Percentiles rank a stretch among this genome's conserved stretches.
Conservation (phyloP, 1,284 basidiomycete species). For the Puccinia hordei region DNA sequence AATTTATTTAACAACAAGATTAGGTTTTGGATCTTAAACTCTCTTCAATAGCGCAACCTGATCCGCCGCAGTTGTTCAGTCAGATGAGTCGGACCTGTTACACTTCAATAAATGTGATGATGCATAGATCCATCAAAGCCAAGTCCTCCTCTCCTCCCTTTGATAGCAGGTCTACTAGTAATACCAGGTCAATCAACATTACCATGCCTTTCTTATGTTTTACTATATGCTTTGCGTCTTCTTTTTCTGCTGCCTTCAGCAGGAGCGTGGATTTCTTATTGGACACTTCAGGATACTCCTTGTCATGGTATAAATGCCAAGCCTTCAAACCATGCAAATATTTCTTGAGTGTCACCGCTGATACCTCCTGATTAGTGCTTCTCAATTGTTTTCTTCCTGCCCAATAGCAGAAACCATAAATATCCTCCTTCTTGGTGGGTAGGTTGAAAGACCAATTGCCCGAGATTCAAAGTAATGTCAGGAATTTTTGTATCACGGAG, state of each 20-base stretch:
- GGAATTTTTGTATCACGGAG: conserved; percentile 17
- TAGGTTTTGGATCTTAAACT: too few relatives aligned
- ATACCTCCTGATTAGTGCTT: background rate
- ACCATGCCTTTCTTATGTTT: background rate
- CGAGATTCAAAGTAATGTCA: background rate
- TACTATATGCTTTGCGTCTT: background rate
- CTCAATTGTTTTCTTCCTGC: background rate
- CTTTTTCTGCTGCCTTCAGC: background rate
- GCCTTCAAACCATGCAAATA: conserved; percentile 11
- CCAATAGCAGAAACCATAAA: conserved; percentile 16
- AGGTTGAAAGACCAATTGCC: background rate
- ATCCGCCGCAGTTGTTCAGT: too few relatives aligned
- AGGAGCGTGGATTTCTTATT: background rate
- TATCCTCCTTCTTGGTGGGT: background rate
- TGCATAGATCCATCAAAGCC: background rate
- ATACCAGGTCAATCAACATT: background rate
- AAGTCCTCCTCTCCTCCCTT: background rate
- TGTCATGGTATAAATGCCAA: conserved; percentile 25
- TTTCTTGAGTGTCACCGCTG: background rate
- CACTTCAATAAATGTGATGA: too few relatives aligned
- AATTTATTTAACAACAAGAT: too few relatives aligned
- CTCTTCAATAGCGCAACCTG: too few relatives aligned
- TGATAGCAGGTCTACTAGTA: background rate
- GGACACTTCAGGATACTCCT: background rate
- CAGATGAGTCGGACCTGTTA: too few relatives aligned